Percentiles rank a stretch among this genome's conserved stretches.
Evolutionary conservation across 2,329 filamentous ascomycete species (phyloP).

Genomic region (Juglanconis oblonga): DNA sequence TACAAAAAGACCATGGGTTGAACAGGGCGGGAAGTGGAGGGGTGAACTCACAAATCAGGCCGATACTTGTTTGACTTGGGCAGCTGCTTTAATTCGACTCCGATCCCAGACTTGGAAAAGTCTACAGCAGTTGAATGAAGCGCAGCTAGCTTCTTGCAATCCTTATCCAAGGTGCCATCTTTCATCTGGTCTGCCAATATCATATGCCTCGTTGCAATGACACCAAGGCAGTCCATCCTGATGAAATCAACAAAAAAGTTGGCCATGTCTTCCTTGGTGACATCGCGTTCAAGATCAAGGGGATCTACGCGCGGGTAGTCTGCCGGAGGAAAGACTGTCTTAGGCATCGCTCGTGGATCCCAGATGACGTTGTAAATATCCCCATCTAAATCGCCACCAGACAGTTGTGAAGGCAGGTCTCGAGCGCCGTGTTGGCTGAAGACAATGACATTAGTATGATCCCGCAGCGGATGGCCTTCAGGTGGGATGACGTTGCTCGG

Average conservation of each 20-base stretch:
- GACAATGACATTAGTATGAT: conserved; percentile 70
- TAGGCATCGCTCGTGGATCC: conserved; percentile 52
- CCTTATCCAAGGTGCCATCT: conserved; percentile 47
- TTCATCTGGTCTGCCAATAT: conserved; percentile 58
- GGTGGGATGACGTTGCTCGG: conserved; percentile 62
- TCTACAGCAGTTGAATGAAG: conserved; percentile 72
- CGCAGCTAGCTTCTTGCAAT: conserved; percentile 55
- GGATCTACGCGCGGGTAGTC: conserved; percentile 64
- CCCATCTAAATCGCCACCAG: conserved; percentile 80
- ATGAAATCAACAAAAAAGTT: conserved; percentile 80
- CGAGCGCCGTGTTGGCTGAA: conserved; percentile 70
- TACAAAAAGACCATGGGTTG: neutral
- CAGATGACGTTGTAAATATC: conserved; percentile 80
- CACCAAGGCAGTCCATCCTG: conserved; percentile 61
- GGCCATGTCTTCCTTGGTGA: conserved; percentile 65
- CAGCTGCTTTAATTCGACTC: conserved; percentile 45
- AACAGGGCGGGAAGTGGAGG: neutral
- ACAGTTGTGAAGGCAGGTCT: conserved; percentile 75
- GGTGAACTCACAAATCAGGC: conserved; percentile 53
- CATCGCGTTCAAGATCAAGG: conserved; percentile 56
- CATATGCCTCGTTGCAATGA: conserved; percentile 64
- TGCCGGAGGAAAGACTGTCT: conserved; percentile 51
- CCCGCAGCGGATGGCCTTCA: conserved; percentile 53
- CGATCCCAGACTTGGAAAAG: conserved; percentile 71
- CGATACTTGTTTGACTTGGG: conserved; percentile 38